Conservation (phyloP, 2,329 filamentous ascomycete genomes). For the Alternaria atra region DNA sequence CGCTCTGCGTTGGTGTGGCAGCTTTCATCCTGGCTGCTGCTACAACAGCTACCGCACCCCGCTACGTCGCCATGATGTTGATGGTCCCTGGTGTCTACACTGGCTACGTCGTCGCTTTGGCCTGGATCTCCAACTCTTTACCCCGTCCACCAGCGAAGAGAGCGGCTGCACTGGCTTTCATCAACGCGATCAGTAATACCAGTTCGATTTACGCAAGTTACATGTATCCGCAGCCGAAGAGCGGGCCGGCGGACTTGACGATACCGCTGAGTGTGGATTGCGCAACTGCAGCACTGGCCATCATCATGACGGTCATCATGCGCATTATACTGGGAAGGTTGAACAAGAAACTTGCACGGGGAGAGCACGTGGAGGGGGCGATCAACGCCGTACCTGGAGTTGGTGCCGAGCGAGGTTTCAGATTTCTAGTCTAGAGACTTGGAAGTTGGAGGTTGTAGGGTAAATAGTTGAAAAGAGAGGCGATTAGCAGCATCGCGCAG, state of each 20-base stretch:
- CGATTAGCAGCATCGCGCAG: neutral
- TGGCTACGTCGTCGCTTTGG: slow-evolving; percentile 68
- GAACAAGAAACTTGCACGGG: slow-evolving; percentile 75
- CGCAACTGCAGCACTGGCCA: slow-evolving; percentile 69
- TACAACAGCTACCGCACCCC: slow-evolving; percentile 66
- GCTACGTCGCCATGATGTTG: slow-evolving; percentile 77
- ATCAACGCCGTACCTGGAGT: slow-evolving; percentile 66
- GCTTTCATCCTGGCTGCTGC: slow-evolving; percentile 74
- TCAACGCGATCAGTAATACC: slow-evolving; percentile 76
- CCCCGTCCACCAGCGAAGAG: slow-evolving; percentile 80
- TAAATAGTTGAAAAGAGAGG: neutral
- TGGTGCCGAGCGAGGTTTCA: slow-evolving; percentile 69
- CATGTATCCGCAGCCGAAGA: slow-evolving; percentile 66
- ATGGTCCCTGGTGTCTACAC: slow-evolving; percentile 72
- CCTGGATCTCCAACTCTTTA: slow-evolving; percentile 80
- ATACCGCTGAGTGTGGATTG: slow-evolving; percentile 75
- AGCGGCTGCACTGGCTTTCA: slow-evolving; percentile 75
- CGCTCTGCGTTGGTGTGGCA: slow-evolving; percentile 68
- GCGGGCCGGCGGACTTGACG: slow-evolving; percentile 50
- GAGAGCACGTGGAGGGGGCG: slow-evolving; percentile 62
- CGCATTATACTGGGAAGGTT: slow-evolving; percentile 69
- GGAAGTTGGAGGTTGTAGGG: neutral
- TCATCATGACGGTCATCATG: slow-evolving; percentile 69
- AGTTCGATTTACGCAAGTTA: slow-evolving; percentile 75
- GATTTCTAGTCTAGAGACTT: slow-evolving; percentile 66